Conservation (phyloP, 331 rosid species). For the Pyracantha coccinea region DNA sequence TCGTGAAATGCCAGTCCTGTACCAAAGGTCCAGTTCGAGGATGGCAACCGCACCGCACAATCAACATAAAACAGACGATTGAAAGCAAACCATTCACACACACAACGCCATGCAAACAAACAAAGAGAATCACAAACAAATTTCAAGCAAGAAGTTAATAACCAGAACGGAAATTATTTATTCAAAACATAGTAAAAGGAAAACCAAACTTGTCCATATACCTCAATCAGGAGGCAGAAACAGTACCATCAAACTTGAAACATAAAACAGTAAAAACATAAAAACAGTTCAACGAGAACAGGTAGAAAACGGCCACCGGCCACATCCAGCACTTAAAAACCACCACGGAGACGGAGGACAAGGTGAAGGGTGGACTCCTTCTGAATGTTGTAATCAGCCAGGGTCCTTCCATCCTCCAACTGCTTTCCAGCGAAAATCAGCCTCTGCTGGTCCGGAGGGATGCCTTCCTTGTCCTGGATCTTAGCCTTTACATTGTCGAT, state of each 20-base stretch:
- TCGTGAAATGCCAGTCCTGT: too few species aligned
- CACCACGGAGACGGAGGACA: constrained; percentile 71
- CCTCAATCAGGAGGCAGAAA: not conserved
- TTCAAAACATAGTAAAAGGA: not conserved
- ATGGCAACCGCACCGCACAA: too few species aligned
- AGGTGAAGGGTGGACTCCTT: constrained; percentile 52
- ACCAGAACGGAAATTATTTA: not conserved
- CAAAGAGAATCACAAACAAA: too few species aligned
- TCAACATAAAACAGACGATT: too few species aligned
- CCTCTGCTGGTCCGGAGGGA: constrained; percentile 41
- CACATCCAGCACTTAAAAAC: constrained; percentile 10
- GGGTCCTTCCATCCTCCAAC: constrained; percentile 40
- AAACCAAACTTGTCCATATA: not conserved
- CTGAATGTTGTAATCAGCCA: constrained; percentile 41
- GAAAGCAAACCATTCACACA: too few species aligned
- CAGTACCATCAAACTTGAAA: not conserved
- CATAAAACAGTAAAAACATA: not conserved
- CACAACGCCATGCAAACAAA: too few species aligned
- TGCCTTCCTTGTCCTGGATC: constrained; percentile 36
- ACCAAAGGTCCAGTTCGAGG: too few species aligned
- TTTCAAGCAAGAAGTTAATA: too few species aligned
- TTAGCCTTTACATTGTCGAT: constrained; percentile 32
- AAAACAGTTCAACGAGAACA: not conserved
- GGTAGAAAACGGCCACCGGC: not conserved
- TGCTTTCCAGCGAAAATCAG: constrained; percentile 43